phyloP scores from a whole-genome alignment of 129 eudicot species.

The Lonicera japonica region DNA sequence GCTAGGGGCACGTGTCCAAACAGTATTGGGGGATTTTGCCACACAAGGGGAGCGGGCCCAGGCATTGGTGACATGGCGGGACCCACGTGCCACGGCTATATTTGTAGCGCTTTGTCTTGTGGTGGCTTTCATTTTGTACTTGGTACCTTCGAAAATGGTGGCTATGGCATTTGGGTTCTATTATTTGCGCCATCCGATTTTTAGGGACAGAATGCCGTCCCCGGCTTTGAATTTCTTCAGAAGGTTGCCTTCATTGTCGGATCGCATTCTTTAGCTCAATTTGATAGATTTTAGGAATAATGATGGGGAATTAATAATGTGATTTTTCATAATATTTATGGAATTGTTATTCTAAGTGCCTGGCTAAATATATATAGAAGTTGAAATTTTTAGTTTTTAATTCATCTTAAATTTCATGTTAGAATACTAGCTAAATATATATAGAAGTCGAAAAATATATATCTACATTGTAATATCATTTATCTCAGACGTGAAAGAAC shows the following conservation, averaged over 20 bases:
- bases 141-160: constrained; percentile 89
- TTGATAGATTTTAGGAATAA: not conserved
- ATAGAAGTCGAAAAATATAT: no score
- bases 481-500: no score
- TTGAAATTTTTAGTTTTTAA: no score
- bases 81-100: constrained; percentile 95
- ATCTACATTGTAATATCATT: no score
- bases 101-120: constrained; percentile 68
- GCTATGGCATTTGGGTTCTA: constrained; percentile 83
- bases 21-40: constrained; percentile 67
- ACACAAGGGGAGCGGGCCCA: constrained; percentile 88
- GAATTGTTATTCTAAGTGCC: no score
- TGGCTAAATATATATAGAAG: no score
- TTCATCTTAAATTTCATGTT: no score
- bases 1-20: constrained; percentile 84
- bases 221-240: constrained; percentile 76
- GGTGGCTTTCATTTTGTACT: constrained; percentile 68
- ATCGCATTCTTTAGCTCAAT: constrained; percentile 52
- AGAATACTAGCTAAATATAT: no score
- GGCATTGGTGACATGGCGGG: constrained; percentile 86
- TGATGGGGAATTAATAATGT: not conserved
- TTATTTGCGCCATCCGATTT: constrained; percentile 77
- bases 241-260: constrained; percentile 81
- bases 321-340: no score
- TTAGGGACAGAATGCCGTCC: constrained; percentile 81